Evolutionary conservation across 768 basidiomycete genomes (phyloP).

Genomic region (Termitomyces sp.): DNA sequence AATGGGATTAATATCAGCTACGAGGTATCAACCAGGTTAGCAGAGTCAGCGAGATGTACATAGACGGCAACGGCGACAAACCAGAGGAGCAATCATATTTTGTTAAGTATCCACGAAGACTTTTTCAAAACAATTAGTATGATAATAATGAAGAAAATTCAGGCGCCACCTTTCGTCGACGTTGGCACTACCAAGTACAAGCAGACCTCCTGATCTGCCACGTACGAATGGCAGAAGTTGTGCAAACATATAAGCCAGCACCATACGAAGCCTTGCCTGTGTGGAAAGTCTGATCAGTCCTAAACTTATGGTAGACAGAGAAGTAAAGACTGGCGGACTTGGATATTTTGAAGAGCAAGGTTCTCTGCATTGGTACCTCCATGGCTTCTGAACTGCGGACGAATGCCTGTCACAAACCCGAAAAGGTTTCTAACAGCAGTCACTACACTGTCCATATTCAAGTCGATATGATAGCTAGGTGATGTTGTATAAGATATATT

Average conservation of each 20-base stretch:
- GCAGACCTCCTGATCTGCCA: constrained; percentile 75
- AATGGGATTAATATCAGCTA: constrained; percentile 97
- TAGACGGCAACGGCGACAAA: constrained; percentile 22
- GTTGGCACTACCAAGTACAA: constrained; percentile 97
- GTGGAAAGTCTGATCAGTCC: not conserved
- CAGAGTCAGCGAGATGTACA: not conserved
- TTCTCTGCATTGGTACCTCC: constrained; percentile 89
- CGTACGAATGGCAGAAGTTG: constrained; percentile 91
- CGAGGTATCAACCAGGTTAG: not conserved
- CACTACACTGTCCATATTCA: constrained; percentile 95
- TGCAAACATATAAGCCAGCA: constrained; percentile 90
- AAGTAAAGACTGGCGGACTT: constrained; percentile 36
- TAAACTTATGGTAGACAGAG: not conserved
- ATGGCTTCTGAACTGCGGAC: constrained; percentile 71
- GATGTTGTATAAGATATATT: not conserved
- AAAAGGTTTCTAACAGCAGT: constrained; percentile 82
- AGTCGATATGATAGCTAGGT: constrained; percentile 81
- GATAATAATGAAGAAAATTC: not conserved
- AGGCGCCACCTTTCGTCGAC: constrained; percentile 84
- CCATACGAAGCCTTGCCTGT: constrained; percentile 90
- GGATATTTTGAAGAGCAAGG: constrained; percentile 95
- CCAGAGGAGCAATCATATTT: constrained; percentile 97
- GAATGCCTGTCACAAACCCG: constrained; percentile 61
- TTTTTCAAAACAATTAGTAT: constrained; percentile 21
- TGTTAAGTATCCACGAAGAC: constrained; percentile 92